Percentiles rank a stretch among this genome's conserved stretches.
Evolutionary conservation across 2,329 filamentous ascomycete genomes (phyloP).

Genomic region (Fusarium kyushuense): DNA sequence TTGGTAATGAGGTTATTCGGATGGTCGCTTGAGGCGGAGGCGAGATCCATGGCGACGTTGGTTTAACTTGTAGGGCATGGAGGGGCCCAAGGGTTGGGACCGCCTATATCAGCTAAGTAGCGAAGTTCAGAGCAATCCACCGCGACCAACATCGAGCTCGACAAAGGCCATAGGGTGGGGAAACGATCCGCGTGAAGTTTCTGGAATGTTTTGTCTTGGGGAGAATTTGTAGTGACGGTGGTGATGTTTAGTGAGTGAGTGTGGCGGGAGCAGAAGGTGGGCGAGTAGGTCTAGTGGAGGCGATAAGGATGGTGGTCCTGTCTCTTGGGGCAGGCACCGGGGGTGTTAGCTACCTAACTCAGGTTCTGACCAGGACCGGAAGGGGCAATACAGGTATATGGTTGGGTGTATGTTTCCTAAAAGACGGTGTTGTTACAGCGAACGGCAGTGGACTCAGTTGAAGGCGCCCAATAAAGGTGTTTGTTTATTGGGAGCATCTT

Average conservation of each 20-base stretch:
- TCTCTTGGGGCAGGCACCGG: constrained; percentile 7
- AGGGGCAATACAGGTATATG: constrained; percentile 9
- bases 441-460: background rate
- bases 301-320: constrained; percentile 25
- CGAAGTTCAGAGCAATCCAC: constrained; percentile 34
- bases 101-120: constrained; percentile 32
- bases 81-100: constrained; percentile 38
- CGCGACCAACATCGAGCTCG: constrained; percentile 31
- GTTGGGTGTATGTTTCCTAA: constrained; percentile 23
- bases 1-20: constrained; percentile 46
- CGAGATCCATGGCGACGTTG: constrained; percentile 48
- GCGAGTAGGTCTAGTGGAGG: constrained; percentile 26
- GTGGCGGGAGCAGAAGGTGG: constrained; percentile 31
- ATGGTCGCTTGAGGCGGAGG: constrained; percentile 45
- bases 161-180: constrained; percentile 32
- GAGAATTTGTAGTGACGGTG: constrained; percentile 26
- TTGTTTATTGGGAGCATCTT: background rate
- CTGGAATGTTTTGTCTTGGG: constrained; percentile 21
- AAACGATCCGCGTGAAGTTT: constrained; percentile 7
- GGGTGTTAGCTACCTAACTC: background rate
- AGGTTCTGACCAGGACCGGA: constrained; percentile 40
- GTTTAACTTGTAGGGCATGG: constrained; percentile 43
- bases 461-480: background rate
- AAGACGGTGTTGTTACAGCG: constrained; percentile 23
- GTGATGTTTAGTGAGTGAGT: constrained; percentile 21